Base-by-base conservation (phyloP, 306 rosid species). In the Inga oerstediana region DNA sequence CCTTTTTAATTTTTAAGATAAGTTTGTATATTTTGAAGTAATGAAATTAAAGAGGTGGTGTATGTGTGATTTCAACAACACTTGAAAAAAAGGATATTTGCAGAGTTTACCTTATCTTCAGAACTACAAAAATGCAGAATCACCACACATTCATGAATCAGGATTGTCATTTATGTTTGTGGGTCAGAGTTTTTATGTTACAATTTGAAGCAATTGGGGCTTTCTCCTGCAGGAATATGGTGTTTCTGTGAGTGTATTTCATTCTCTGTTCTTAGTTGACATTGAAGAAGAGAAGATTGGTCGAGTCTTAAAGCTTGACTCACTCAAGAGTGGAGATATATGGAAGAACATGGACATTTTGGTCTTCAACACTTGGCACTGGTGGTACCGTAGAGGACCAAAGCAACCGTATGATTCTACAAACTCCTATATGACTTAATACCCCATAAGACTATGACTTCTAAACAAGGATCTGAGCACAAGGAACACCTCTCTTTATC, bases 301-400 rank as follows among this genome's bases (percentile, higher is more conserved):
- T 20, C 65, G 95, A 34, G 91, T 90, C n/a, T 19, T 93, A 75
- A 93, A 90, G 87, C 94, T 93, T 54, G 84, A 91, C 76, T 91
- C 97, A 9, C 58, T 93, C 27, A 74, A 91, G 61, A 80, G 37
- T 88, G 97, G 94, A 66, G 54, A 49, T 0, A 3, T 89, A 24
- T 91, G 95, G 97, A 91, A 91, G 74, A 41, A 89, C 0, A 90
- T 91, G 87, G 97, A 91, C 52, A 69, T 93, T 82, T 39, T 93
- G 81, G 75, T 93, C 72, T 93, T 93, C 87, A 93, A 91, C 80
- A 91, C 95, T 45, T 93, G 97, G 97, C 94, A 88, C 12, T 93
- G 97, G 97, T 93, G 97, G 97, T 87, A 88, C 74, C 91, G 93
- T 19, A 86, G 77, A 4, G 91, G 89, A 79, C 81, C 84, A 4